Conservation (phyloP, 2,329 filamentous ascomycete genomes). For the Ceratocystis cacaofunesta region DNA sequence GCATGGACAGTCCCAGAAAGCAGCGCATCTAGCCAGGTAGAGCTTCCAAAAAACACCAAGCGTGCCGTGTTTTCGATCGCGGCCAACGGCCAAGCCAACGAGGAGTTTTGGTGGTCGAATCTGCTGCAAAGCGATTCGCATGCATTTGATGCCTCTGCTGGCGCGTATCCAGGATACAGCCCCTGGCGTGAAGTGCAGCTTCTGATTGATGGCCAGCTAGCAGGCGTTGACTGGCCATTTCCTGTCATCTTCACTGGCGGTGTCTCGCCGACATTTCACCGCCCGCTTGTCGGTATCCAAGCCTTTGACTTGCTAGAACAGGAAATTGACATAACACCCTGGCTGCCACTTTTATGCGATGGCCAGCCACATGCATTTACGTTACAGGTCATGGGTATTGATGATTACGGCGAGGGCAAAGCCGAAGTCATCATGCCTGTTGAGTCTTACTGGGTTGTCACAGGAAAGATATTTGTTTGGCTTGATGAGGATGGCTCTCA, state of each 20-base stretch:
- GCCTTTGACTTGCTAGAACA: constrained; percentile 66
- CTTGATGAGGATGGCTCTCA: constrained; percentile 37
- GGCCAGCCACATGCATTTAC: constrained; percentile 50
- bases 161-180: constrained; percentile 49
- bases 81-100: constrained; percentile 57
- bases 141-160: constrained; percentile 43
- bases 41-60: constrained; percentile 50
- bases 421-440: constrained; percentile 28
- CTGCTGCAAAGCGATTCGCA: constrained; percentile 46
- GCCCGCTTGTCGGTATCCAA: constrained; percentile 63
- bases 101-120: constrained; percentile 82
- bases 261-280: constrained; percentile 59
- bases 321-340: constrained; percentile 70
- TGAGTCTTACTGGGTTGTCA: constrained; percentile 52
- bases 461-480: constrained; percentile 72
- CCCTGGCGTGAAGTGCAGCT: constrained; percentile 69
- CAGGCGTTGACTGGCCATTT: constrained; percentile 68
- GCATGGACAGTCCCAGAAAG: constrained; percentile 52
- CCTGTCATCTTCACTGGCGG: constrained; percentile 73
- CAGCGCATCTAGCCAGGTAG: constrained; percentile 41
- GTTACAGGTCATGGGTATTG: constrained; percentile 50
- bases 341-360: constrained; percentile 54
- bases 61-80: constrained; percentile 63
- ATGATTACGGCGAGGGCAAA: constrained; percentile 35
- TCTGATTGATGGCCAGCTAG: constrained; percentile 54